Evolutionary conservation across 2,329 filamentous ascomycete genomes (phyloP), one percentile per base, ranked within the genome.

Genomic region (Arthroderma uncinatum): DNA sequence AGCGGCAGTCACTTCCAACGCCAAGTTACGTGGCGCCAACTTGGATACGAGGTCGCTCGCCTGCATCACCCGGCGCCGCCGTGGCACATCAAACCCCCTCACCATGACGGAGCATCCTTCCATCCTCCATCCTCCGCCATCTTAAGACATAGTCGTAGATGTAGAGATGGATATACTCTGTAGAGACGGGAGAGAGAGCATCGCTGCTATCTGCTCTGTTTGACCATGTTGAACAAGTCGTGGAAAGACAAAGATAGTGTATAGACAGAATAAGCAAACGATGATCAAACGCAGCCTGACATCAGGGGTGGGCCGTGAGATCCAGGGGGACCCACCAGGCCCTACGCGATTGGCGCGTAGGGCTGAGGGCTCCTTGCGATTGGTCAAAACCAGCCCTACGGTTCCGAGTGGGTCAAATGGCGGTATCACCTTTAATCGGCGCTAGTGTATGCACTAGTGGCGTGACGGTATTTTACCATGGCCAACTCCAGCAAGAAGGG

Each of bases 1-100:
- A 30, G 23, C 39, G 34, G 58, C 10, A 55, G 25, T 33, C 50
- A 16, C 28, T 57, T 34, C 48, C 54, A 54, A 44, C 37, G 54
- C 47, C 48, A 57, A 54, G 57, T 30, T n/a, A 25, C 54, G 19
- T n/a, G n/a, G n/a, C n/a, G n/a, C n/a, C n/a, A n/a, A n/a, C n/a
- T n/a, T n/a, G 54, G 23, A 48, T 30, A 48, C 44, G 44, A 48
- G 44, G 44, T 30, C 25, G 44, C 21, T 48, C 44, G 21, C 39
- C 39, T 42, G 39, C 39, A 42, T 42, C n/a, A 42, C 7, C 39
- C 39, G 39, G 39, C 6, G 16, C 16, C 23, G 39, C 39, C 39
- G 39, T 42, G 39, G 39, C 39, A 23, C 39, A 2, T 19, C 16
- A 10, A 10, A 21, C 39, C 16, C 23, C 39, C 39, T 10, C 39